Evolutionary conservation across 495 filamentous ascomycete genomes (phyloP).

Genomic region (Penicillium soppii): DNA sequence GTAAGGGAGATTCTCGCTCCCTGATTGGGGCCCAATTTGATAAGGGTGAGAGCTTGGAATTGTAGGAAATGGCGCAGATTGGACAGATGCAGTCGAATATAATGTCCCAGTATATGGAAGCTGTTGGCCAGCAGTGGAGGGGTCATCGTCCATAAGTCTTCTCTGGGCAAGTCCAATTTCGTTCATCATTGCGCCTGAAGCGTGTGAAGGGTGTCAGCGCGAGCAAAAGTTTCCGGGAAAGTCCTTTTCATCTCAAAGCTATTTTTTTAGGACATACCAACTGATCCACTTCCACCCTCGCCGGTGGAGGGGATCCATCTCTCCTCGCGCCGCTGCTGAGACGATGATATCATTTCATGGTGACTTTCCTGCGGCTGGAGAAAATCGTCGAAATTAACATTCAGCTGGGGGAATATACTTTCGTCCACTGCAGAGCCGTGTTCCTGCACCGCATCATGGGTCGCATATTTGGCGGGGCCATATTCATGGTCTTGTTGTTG

Average conservation of each 20-base stretch:
- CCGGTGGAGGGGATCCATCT: slow-evolving; percentile 35
- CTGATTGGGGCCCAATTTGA: neutral
- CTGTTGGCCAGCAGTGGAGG: slow-evolving; percentile 14
- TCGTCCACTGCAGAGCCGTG: slow-evolving; percentile 6
- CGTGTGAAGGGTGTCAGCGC: neutral
- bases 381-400: slow-evolving; percentile 42
- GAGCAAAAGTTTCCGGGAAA: neutral
- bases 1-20: neutral
- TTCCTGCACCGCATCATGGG: slow-evolving; percentile 5
- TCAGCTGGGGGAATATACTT: slow-evolving; percentile 16
- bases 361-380: slow-evolving; percentile 33
- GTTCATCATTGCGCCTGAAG: slow-evolving; percentile 36
- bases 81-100: slow-evolving; percentile 18
- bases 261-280: slow-evolving; percentile 26
- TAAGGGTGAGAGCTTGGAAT: slow-evolving; percentile 3
- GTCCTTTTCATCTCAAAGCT: neutral
- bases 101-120: slow-evolving; percentile 16
- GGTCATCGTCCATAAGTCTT: slow-evolving; percentile 35
- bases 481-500: slow-evolving; percentile 20
- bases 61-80: slow-evolving; percentile 20
- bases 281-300: slow-evolving; percentile 31
- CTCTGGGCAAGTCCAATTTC: slow-evolving; percentile 40
- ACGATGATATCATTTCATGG: slow-evolving; percentile 22
- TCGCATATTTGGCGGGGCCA: slow-evolving; percentile 13
- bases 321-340: slow-evolving; percentile 40